Percentiles rank a stretch among this genome's conserved stretches.
Conservation (phyloP, 768 basidiomycete species). For the Pleurotus ostreatus region DNA sequence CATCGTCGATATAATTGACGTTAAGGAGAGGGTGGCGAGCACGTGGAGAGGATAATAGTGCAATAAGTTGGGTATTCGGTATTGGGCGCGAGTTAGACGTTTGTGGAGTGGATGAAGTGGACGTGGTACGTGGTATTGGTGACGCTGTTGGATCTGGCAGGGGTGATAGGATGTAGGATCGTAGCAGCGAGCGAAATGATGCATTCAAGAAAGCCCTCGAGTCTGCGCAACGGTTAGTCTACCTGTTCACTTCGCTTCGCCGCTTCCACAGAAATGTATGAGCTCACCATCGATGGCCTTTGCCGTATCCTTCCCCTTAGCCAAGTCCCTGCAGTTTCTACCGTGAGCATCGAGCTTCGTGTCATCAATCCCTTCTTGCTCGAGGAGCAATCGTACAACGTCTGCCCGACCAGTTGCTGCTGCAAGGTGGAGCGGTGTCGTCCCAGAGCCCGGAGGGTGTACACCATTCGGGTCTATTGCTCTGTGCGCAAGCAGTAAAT, state of each 20-base stretch:
- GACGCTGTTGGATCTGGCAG: conserved; percentile 17
- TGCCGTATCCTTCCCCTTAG: conserved; percentile 60
- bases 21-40: conserved; percentile 64
- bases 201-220: conserved; percentile 75
- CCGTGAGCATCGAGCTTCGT: conserved; percentile 65
- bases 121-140: conserved; percentile 14
- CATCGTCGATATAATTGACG: conserved; percentile 66
- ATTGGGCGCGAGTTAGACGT: neutral
- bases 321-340: conserved; percentile 67
- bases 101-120: conserved; percentile 16
- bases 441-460: conserved; percentile 71
- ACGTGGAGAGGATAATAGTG: conserved; percentile 68
- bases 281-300: conserved; percentile 64
- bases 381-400: conserved; percentile 70
- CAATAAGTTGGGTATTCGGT: conserved; percentile 42
- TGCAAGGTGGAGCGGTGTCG: conserved; percentile 65
- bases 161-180: conserved; percentile 68
- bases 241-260: neutral
- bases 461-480: conserved; percentile 77
- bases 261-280: neutral
- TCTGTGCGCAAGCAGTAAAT: conserved; percentile 64
- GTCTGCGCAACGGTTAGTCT: conserved; percentile 39
- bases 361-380: conserved; percentile 80
- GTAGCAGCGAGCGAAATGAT: conserved; percentile 68
- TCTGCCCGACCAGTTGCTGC: conserved; percentile 71